phyloP scores from a whole-genome alignment of 108 stramenopile species.

The Nitzschia sp. region DNA sequence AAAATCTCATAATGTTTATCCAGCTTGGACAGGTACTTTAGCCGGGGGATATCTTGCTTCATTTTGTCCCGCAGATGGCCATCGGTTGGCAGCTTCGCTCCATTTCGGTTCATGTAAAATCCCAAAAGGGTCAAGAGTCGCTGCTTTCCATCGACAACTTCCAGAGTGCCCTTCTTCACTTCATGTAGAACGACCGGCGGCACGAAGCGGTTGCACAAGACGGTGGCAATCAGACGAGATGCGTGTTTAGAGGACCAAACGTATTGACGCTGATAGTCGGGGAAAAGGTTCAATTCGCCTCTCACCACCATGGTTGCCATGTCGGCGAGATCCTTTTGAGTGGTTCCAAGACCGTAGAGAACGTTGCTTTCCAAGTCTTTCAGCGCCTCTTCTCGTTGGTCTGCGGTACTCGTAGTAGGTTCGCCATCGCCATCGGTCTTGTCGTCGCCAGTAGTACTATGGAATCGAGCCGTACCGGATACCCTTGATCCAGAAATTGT shows the following conservation, averaged over 20 bases:
- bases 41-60: neutral
- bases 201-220: slow-evolving; percentile 13
- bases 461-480: too few species aligned
- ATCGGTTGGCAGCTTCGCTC: neutral
- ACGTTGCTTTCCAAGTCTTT: too few species aligned
- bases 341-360: too few species aligned
- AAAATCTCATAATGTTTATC: slow-evolving; percentile 12
- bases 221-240: slow-evolving; percentile 18
- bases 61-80: neutral
- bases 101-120: neutral
- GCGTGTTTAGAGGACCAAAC: slow-evolving; percentile 18
- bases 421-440: too few species aligned
- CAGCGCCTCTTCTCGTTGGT: too few species aligned
- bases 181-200: slow-evolving; percentile 20
- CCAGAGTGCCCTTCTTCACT: slow-evolving; percentile 4
- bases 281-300: neutral
- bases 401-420: too few species aligned
- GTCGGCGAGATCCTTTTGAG: too few species aligned
- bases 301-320: neutral
- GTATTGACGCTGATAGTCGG: slow-evolving; percentile 18
- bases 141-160: slow-evolving; percentile 28
- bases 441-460: too few species aligned
- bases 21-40: neutral
- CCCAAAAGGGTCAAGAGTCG: neutral
- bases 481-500: too few species aligned